phyloP scores from a whole-genome alignment of 192 early-diverging fungal species.

The Entomortierella chlamydospora region DNA sequence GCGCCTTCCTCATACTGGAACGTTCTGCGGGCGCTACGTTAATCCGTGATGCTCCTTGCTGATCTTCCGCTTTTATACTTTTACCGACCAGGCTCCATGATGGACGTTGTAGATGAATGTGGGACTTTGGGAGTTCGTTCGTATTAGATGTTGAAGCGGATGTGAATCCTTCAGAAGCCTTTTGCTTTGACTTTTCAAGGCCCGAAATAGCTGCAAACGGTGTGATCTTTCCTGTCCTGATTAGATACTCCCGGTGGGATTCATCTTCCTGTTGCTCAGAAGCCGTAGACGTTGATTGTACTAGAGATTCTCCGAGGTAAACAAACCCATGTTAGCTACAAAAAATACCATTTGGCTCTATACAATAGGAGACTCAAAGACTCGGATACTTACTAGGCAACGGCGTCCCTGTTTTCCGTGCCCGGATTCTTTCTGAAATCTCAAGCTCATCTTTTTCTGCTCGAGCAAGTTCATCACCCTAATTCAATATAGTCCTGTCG shows the following conservation, averaged over 20 bases:
- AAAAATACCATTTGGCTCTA: too few relatives aligned
- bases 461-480: slow-evolving; percentile 29
- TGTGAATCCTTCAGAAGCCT: neutral
- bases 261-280: slow-evolving; percentile 53
- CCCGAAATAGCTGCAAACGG: slow-evolving; percentile 66
- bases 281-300: slow-evolving; percentile 10
- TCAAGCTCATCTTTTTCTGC: slow-evolving; percentile 56
- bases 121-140: slow-evolving; percentile 22
- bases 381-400: slow-evolving; percentile 16
- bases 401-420: slow-evolving; percentile 22
- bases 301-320: slow-evolving; percentile 11
- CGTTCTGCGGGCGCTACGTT: slow-evolving; percentile 19
- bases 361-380: too few relatives aligned
- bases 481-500: neutral
- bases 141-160: slow-evolving; percentile 1
- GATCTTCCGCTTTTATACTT: neutral
- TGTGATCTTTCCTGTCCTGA: slow-evolving; percentile 75
- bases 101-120: slow-evolving; percentile 18
- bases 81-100: slow-evolving; percentile 44
- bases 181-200: slow-evolving; percentile 36
- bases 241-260: slow-evolving; percentile 72
- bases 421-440: slow-evolving; percentile 57
- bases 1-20: slow-evolving; percentile 41
- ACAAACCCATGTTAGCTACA: neutral
- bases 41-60: neutral